Percentiles rank a stretch among this genome's conserved stretches.
These are phyloP conservation scores for Hepatocystis sp. DNA, from an alignment of 169 alveolate genomes.

Conservation along the genomic window DNA sequence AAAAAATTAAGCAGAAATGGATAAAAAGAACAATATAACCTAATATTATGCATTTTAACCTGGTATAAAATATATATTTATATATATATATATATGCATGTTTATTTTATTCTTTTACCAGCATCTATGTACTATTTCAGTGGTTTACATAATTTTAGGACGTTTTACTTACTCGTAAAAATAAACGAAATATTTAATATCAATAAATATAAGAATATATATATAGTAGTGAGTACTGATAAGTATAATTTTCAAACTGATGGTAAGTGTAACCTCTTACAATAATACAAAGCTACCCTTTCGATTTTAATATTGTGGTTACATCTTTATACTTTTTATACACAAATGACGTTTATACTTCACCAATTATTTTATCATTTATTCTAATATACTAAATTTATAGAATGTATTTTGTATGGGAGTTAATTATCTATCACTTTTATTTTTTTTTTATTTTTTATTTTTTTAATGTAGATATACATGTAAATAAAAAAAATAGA, in stretches of 20 bases:
- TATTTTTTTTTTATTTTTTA: background rate
- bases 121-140: conserved; percentile 76
- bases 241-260: conserved; percentile 71
- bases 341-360: no score
- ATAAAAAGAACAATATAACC: no score
- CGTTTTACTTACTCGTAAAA: conserved; percentile 49
- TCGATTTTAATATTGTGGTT: no score
- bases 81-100: background rate
- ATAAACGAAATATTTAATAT: conserved; percentile 71
- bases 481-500: conserved; percentile 68
- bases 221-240: conserved; percentile 64
- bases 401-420: no score
- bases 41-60: no score
- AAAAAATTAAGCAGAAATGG: no score
- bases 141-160: conserved; percentile 68
- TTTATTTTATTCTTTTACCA: conserved; percentile 1
- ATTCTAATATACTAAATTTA: no score
- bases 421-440: background rate
- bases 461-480: conserved; percentile 15
- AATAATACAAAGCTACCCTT: no score
- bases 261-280: no score
- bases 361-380: no score
- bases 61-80: no score
- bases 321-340: no score
- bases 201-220: conserved; percentile 66